Evolutionary conservation across 2,329 filamentous ascomycete species (phyloP).

Genomic region (Phyllosticta ampelicida): DNA sequence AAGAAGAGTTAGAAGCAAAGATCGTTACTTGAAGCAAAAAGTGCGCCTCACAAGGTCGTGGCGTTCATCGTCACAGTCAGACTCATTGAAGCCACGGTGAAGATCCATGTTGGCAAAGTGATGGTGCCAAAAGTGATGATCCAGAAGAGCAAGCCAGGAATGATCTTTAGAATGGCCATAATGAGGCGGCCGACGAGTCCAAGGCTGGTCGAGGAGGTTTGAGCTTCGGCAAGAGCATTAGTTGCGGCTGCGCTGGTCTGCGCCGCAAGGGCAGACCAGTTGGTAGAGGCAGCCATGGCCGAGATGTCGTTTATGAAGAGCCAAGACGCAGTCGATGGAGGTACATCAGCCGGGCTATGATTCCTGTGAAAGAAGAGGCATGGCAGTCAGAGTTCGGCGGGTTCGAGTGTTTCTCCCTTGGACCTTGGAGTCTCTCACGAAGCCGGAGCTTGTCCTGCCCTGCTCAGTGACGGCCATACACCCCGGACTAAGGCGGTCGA

Average conservation of each 20-base stretch:
- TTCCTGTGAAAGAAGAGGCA: background rate
- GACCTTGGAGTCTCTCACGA: background rate
- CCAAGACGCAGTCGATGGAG: background rate
- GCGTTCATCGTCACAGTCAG: slow-evolving; percentile 98
- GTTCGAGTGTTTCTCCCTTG: background rate
- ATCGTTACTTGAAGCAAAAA: background rate
- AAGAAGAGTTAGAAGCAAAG: slow-evolving; percentile 34
- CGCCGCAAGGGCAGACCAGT: background rate
- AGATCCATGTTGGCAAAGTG: slow-evolving; percentile 79
- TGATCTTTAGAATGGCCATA: slow-evolving; percentile 39
- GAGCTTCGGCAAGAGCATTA: slow-evolving; percentile 3
- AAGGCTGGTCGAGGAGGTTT: slow-evolving; percentile 19
- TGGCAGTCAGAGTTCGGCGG: background rate
- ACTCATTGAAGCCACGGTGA: slow-evolving; percentile 81
- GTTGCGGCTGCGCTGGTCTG: background rate
- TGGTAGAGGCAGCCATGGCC: background rate
- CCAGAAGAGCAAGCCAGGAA: slow-evolving; percentile 61
- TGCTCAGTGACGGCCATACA: no score
- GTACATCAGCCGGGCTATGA: background rate
- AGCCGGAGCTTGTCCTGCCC: background rate
- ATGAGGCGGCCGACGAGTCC: slow-evolving; percentile 40
- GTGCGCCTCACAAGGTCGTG: slow-evolving; percentile 64
- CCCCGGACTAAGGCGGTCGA: background rate
- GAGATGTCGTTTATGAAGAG: background rate
- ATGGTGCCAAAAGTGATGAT: slow-evolving; percentile 76